A percentile compares a stretch with the other conserved stretches of the same genome.
Evolutionary conservation across 495 filamentous ascomycete species (phyloP).

Genomic region (Neurospora sp.): DNA sequence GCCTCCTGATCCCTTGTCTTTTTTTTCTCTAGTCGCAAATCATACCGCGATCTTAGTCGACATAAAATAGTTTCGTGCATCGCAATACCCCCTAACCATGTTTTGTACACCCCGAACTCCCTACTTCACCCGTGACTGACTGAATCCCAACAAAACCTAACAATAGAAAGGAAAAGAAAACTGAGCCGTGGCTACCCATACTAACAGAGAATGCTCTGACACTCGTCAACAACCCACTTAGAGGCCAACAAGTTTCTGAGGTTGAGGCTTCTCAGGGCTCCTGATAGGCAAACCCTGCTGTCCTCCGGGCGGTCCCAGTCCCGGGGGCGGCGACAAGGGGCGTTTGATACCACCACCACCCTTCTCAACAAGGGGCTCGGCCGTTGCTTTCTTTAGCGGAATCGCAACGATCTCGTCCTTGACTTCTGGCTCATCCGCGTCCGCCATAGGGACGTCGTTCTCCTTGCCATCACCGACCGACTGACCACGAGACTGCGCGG

Average conservation of each 20-base stretch:
- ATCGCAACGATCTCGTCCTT: conserved; percentile 24
- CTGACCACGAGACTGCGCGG: background rate
- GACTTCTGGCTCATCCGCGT: conserved; percentile 13
- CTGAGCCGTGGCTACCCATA: background rate
- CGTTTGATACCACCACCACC: background rate
- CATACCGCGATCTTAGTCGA: background rate
- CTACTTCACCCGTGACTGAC: background rate
- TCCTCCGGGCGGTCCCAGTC: background rate
- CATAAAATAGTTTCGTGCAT: background rate
- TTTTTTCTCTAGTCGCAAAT: background rate
- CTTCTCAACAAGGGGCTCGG: background rate
- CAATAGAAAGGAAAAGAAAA: background rate
- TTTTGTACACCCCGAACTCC: background rate
- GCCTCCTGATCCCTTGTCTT: background rate
- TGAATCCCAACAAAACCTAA: background rate
- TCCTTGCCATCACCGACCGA: conserved; percentile 4
- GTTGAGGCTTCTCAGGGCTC: background rate
- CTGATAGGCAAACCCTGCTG: background rate
- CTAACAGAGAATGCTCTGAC: background rate
- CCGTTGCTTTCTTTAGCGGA: background rate
- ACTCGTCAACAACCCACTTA: background rate
- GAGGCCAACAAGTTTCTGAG: background rate
- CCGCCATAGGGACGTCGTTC: conserved; percentile 3
- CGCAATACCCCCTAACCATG: background rate
- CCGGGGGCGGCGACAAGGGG: background rate